Evolutionary conservation across 108 stramenopile species (phyloP), one percentile per base, ranked within the genome.

Genomic region (Fragilaria crotonensis): DNA sequence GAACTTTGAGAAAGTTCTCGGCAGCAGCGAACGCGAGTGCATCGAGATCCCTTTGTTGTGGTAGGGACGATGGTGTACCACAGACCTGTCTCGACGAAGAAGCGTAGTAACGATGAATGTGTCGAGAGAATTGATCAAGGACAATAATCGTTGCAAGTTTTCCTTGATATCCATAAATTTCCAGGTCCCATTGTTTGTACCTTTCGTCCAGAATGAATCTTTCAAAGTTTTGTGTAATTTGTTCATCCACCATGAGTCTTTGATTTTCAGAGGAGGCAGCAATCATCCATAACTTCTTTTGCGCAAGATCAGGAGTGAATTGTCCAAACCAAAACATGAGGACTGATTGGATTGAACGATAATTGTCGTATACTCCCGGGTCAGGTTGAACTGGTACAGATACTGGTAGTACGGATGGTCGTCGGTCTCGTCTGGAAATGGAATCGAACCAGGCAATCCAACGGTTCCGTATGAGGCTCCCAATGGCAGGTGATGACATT

Each of bases 251-350:
- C 44, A 56, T 51, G 45, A 52, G 28, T 18, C 72, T 64, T 23
- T 69, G 73, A 50, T 76, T 57, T 20, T 26, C 48, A 0, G 88
- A 85, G 30, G 79, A 79, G 17, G 83, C 59, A 14, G 83, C 79
- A 64, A 92, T 88, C 90, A 92, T 92, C 90, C 90, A 92, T 0
- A 92, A 68, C 32, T 72, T 68, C 54, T 92, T 88, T 66, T 88
- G 90, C 3, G 81, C 59, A 21, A 55, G 54, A 51, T 91, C 84
- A 7, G 86, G 85, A 20, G 72, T 52, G 29, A 78, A 64, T 64
- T 83, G 79, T 22, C 89, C 89, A 60, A 87, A 87, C 89, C 89
- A 91, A 55, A 76, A 87, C 7, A 57, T 56, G 30, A 91, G 59
- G 0, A 91, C 84, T 48, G 62, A 36, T 14, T 74, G 55, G 32